These are phyloP conservation scores for Beauveria asiatica DNA, from an alignment of 2,329 filamentous ascomycete species.

Conservation along the genomic window DNA sequence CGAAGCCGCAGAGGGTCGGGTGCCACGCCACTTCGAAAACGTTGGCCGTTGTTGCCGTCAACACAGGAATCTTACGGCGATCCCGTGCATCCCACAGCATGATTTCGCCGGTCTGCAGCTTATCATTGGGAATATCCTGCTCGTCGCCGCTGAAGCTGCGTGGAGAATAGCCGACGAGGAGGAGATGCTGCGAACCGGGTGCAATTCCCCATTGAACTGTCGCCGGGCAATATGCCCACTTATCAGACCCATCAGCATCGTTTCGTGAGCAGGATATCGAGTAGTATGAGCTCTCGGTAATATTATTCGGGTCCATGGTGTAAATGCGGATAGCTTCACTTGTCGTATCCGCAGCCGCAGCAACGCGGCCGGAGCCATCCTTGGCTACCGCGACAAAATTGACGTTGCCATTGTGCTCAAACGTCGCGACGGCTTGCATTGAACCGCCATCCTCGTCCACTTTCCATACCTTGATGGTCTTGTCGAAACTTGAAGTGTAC, in stretches of 20 bases:
- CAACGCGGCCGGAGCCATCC: conserved; percentile 40
- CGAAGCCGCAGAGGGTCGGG: conserved; percentile 42
- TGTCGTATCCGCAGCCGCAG: conserved; percentile 50
- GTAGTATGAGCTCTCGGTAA: conserved; percentile 28
- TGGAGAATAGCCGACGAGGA: conserved; percentile 56
- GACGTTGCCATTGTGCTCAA: conserved; percentile 49
- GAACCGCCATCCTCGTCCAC: conserved; percentile 27
- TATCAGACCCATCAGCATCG: conserved; percentile 29
- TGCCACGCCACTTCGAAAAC: conserved; percentile 60
- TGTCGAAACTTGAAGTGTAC: conserved; percentile 55
- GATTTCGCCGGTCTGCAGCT: conserved; percentile 49
- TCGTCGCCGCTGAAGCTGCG: conserved; percentile 45
- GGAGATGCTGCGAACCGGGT: conserved; percentile 36
- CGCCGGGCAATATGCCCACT: conserved; percentile 55
- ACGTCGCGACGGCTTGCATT: conserved; percentile 38
- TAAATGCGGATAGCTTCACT: conserved; percentile 50
- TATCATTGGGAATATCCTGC: conserved; percentile 49
- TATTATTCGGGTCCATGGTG: conserved; percentile 28
- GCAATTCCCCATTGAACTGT: conserved; percentile 54
- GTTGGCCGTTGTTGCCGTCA: conserved; percentile 46
- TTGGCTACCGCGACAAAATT: conserved; percentile 53
- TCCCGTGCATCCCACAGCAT: conserved; percentile 47
- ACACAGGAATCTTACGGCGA: conserved; percentile 36
- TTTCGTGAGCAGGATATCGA: conserved; percentile 34
- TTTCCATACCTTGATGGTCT: conserved; percentile 52